A percentile compares a stretch with the other conserved stretches of the same genome.
These are phyloP conservation scores for Scheffersomyces spartinae DNA, from an alignment of 805 yeast genomes.

Conservation along the genomic window DNA sequence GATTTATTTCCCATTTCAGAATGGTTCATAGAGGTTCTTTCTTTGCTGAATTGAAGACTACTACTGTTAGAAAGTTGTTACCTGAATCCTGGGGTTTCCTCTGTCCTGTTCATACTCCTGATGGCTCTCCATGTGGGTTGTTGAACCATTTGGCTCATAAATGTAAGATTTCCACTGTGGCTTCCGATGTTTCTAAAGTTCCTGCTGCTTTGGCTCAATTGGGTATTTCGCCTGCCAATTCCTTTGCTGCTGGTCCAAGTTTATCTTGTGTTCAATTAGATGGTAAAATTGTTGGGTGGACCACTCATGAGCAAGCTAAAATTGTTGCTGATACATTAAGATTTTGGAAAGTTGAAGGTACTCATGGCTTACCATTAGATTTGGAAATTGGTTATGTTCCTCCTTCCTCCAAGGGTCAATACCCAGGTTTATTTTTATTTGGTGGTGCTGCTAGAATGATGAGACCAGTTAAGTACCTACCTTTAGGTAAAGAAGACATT, in stretches of 20 bases:
- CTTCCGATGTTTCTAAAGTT: slow-evolving; percentile 62
- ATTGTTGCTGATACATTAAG: slow-evolving; percentile 83
- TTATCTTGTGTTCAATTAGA: slow-evolving; percentile 88
- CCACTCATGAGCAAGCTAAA: slow-evolving; percentile 78
- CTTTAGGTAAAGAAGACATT: slow-evolving; percentile 70
- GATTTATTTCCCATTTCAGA: slow-evolving; percentile 96
- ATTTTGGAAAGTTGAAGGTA: slow-evolving; percentile 83
- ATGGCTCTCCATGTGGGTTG: slow-evolving; percentile 99
- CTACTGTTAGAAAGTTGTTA: slow-evolving; percentile 88
- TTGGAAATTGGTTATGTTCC: slow-evolving; percentile 95
- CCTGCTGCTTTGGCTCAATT: slow-evolving; percentile 54
- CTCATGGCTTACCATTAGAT: slow-evolving; percentile 67
- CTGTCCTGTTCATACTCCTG: slow-evolving; percentile 99
- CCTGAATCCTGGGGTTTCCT: slow-evolving; percentile 99
- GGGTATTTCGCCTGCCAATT: slow-evolving; percentile 74
- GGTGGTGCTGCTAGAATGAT: slow-evolving; percentile 92
- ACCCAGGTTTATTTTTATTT: slow-evolving; percentile 87
- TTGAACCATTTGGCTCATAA: slow-evolving; percentile 94
- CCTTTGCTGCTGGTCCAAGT: slow-evolving; percentile 80
- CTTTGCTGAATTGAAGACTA: slow-evolving; percentile 95
- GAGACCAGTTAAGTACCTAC: slow-evolving; percentile 89
- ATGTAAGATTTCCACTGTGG: slow-evolving; percentile 74
- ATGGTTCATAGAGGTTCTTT: slow-evolving; percentile 99
- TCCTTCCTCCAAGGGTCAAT: slow-evolving; percentile 91
- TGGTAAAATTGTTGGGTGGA: slow-evolving; percentile 90